Base-by-base conservation (phyloP, 1,284 basidiomycete genomes). In the Athelia psychrophila region DNA sequence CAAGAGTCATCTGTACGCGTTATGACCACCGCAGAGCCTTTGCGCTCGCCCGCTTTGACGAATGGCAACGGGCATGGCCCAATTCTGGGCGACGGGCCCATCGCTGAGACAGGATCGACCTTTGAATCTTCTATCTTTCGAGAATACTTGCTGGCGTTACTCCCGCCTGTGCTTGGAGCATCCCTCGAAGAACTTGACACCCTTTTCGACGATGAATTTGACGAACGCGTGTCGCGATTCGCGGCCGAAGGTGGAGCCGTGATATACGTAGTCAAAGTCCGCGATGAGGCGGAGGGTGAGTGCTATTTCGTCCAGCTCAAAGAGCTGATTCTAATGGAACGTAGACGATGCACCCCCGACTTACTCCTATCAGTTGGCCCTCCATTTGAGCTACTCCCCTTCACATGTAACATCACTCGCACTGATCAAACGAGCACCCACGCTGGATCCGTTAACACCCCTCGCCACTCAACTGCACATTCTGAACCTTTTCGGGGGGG, bases 381-480 rank as follows among this genome's bases (percentile, higher is more conserved):
- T 82, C 8, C 83, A 88, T 51, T 79, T 94, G 24, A 79, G 81
- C n/a, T 95, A 97, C 71, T 86, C 93, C 47, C 74, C 88, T 10
- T 83, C 84, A 35, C 86, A 93, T 72, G 79, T 88, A 51, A 91
- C 88, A 9, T 96, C 94, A 0, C 83, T 99, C 48, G 95, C 95
- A 30, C 81, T 98, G 66, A 97, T 99, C 77, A 98, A 98, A 71
- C 88, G 95, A 46, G 84, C 85, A 8, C 84, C 91, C 0, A 86
- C 81, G 1, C 81, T 98, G 45, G 95, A 98, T 70, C 81, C 88
- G 2, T 68, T 84, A 15, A 74, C 80, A 3, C 89, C 95, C 0
- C 80, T 98, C 3, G 85, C 92, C 3, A 76, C 83, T 6, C 96
- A 99, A 68, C 78, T 98, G 9, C 93, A 98, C 61, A 88, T 98